Evolutionary conservation across 2,329 filamentous ascomycete genomes (phyloP), one percentile per base, ranked within the genome.

Genomic region (Cryphonectria radicalis): DNA sequence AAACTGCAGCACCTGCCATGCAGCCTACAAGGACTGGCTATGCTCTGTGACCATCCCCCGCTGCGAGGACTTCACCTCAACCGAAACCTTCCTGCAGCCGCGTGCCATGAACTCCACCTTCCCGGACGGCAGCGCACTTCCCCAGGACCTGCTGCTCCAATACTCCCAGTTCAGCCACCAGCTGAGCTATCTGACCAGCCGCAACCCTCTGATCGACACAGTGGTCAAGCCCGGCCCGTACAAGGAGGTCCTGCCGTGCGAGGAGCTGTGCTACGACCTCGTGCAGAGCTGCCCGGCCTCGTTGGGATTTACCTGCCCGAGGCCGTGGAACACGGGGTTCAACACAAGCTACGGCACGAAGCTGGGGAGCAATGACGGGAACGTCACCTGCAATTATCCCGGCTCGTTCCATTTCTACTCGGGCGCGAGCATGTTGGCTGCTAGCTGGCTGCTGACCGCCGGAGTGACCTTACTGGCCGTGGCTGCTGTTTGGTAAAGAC

Each of bases 11-110:
- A 88, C 97, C 80, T 99, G 96, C 81, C 88, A 85, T 22, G 77
- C 79, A 0, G 93, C 94, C 11, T 99, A 99, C 86, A 98, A 97
- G 80, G 86, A 90, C 77, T 99, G 96, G 96, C 90, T 99, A 28
- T 99, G 96, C 83, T 92, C 93, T 35, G 94, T 98, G 40, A 92
- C 90, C 22, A 96, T 99, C 73, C 96, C 96, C 0, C 92, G 95
- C 42, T 99, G 96, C 83, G 91, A 93, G 77, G 95, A 98, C 82
- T 96, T 93, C 76, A 88, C 86, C 74, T 81, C 84, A 1, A 80
- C 85, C 42, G 77, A 81, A 14, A 1, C 46, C 0, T 90, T 83
- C 77, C 86, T 94, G 2, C 88, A 90, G 72, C 84, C 87, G 28
- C 92, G 96, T 63, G 96, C 95, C 77, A 87, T 94, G 68, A 89